phyloP scores from a whole-genome alignment of 495 filamentous ascomycete genomes.

The Talaromyces liani region DNA sequence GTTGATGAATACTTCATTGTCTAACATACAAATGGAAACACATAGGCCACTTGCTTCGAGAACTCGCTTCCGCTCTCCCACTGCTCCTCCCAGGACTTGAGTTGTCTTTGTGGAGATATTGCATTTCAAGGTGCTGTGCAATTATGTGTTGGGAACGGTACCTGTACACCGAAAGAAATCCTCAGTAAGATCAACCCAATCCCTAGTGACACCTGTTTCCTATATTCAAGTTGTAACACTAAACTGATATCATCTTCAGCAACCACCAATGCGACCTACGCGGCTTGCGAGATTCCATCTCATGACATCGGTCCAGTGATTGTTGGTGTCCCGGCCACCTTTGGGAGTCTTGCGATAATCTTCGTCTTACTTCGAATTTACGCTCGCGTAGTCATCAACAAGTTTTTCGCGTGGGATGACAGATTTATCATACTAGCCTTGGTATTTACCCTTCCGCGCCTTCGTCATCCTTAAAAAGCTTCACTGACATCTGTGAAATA shows the following conservation, averaged over 20 bases:
- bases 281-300: slow-evolving; percentile 15
- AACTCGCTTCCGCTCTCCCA: neutral
- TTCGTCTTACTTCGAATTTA: slow-evolving; percentile 14
- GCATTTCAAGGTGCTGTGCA: slow-evolving; percentile 4
- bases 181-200: neutral
- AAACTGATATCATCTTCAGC: slow-evolving; percentile 6
- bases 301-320: slow-evolving; percentile 4
- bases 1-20: neutral
- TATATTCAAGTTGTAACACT: neutral
- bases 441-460: neutral
- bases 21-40: neutral
- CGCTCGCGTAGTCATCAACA: slow-evolving; percentile 13
- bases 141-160: slow-evolving; percentile 5
- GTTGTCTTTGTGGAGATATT: slow-evolving; percentile 4
- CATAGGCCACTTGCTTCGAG: slow-evolving; percentile 7
- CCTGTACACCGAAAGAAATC: slow-evolving; percentile 6
- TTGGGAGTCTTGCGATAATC: slow-evolving; percentile 17
- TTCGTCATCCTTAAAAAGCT: neutral
- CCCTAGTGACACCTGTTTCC: neutral
- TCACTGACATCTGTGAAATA: neutral
- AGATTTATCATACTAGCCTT: slow-evolving; percentile 15
- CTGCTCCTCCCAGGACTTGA: slow-evolving; percentile 2
- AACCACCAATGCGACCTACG: slow-evolving; percentile 16
- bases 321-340: slow-evolving; percentile 10
- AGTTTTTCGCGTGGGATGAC: slow-evolving; percentile 17